Evolutionary conservation across 2,329 filamentous ascomycete genomes (phyloP), one percentile per base, ranked within the genome.

Genomic region (Ceratocystis papillata): DNA sequence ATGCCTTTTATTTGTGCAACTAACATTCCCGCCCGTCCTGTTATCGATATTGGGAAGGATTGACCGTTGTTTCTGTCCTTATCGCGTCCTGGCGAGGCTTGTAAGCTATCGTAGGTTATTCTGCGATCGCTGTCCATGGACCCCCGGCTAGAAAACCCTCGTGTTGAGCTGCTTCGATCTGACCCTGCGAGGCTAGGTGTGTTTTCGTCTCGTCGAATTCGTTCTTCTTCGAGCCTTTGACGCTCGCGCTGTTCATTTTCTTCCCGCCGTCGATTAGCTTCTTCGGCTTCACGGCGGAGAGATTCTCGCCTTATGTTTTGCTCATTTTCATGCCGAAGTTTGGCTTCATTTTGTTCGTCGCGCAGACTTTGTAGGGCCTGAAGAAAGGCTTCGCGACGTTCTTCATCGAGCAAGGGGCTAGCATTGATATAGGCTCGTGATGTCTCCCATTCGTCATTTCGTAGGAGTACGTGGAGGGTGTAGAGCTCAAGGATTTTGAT

Each of bases 371-470:
- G 85, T 17, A 97, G 79, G 3, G 92, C 93, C 71, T 93, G 87
- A 17, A 96, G 77, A 74, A 97, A 96, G 0, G 89, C 87, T 71
- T 97, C 90, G 69, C 90, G 86, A 57, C 90, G 84, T 77, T 97
- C 94, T 64, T 96, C 93, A 74, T 97, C 93, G 1, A 99, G 81
- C 30, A 96, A 85, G 60, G 93, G 86, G 74, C 87, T 94, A 72
- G 90, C 84, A 72, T 81, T 85, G 72, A 97, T 95, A 74, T 97
- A 97, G 71, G 96, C 89, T 68, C 85, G 84, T 3, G 94, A 90
- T 72, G 96, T 96, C 67, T 96, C 90, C 94, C 94, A 99, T 76
- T 97, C 91, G 66, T 90, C 86, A 71, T 96, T 97, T 64, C 90
- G 83, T 4, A 93, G 86, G n/a, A 99, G 83, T 6, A 97, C 90